Percentiles rank a stretch among this genome's conserved stretches.
Evolutionary conservation across 805 yeast species (phyloP).

Genomic region (Spathaspora boniae): DNA sequence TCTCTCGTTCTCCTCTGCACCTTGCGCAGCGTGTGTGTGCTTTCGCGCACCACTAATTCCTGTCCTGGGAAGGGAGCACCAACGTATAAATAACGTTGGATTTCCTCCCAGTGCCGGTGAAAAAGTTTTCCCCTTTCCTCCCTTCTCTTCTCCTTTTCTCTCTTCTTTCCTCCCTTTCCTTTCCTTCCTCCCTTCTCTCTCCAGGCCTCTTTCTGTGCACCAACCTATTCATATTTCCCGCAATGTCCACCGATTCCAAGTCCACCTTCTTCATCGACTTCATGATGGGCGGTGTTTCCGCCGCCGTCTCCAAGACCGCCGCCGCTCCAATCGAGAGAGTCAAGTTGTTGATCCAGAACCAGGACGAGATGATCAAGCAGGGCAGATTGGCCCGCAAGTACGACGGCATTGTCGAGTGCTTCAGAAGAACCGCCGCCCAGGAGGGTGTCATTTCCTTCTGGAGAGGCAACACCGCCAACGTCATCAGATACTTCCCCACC

Average conservation of each 20-base stretch:
- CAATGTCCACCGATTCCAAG: constrained; percentile 14
- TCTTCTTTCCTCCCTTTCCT: constrained; percentile 7
- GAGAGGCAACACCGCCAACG: constrained; percentile 99
- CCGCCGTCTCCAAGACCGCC: constrained; percentile 97
- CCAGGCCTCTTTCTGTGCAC: too few species aligned
- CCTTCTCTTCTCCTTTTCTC: constrained; percentile 6
- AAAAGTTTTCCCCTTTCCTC: constrained; percentile 7
- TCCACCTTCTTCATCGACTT: constrained; percentile 43
- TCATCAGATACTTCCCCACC: constrained; percentile 98
- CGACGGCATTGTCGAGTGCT: constrained; percentile 90
- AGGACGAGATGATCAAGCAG: constrained; percentile 97
- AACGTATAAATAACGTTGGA: too few species aligned
- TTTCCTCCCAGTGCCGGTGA: too few species aligned
- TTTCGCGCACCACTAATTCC: too few species aligned
- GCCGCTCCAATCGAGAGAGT: constrained; percentile 98
- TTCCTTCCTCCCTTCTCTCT: constrained; percentile 1
- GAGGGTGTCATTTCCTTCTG: constrained; percentile 94
- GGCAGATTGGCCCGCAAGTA: constrained; percentile 86
- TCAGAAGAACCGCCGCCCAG: constrained; percentile 89
- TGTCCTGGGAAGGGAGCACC: too few species aligned
- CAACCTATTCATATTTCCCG: constrained; percentile 13
- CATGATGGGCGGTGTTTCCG: constrained; percentile 99
- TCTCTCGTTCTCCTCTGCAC: too few species aligned
- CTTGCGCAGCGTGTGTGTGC: too few species aligned
- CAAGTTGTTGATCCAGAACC: constrained; percentile 93